These are phyloP conservation scores for Yamadazyma aaseri DNA, from an alignment of 1,139 yeast genomes.

Conservation along the genomic window DNA sequence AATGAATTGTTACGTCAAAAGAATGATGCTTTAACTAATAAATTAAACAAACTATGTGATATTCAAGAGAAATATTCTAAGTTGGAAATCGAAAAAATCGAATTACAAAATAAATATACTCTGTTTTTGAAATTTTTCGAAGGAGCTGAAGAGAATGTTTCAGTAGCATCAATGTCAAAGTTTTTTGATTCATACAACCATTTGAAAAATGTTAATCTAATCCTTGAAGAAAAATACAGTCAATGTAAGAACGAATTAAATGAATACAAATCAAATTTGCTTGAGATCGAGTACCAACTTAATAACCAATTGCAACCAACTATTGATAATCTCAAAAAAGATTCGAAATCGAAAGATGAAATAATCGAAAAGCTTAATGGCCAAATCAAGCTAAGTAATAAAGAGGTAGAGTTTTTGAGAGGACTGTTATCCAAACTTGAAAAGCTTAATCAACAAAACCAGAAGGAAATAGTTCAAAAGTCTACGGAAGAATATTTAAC, in stretches of 20 bases:
- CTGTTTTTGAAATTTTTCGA: constrained; percentile 29
- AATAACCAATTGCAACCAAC: constrained; percentile 17
- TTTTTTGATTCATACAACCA: constrained; percentile 35
- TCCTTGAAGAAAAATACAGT: constrained; percentile 38
- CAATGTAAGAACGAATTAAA: constrained; percentile 23
- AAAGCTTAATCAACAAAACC: constrained; percentile 21
- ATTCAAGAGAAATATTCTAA: constrained; percentile 49
- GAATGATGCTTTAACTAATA: constrained; percentile 30
- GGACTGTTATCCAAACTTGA: constrained; percentile 39
- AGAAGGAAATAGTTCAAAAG: constrained; percentile 21
- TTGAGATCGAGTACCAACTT: constrained; percentile 15
- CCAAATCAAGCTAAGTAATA: constrained; percentile 52
- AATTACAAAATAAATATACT: constrained; percentile 42
- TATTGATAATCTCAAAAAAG: constrained; percentile 16
- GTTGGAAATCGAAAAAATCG: constrained; percentile 52
- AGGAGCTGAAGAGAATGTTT: constrained; percentile 21
- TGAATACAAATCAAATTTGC: constrained; percentile 13
- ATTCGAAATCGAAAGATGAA: constrained; percentile 28
- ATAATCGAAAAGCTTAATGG: constrained; percentile 47
- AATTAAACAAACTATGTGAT: constrained; percentile 40
- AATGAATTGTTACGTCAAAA: constrained; percentile 40
- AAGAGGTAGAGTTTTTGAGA: constrained; percentile 61
- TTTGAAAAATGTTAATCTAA: constrained; percentile 37
- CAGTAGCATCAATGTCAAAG: constrained; percentile 18
- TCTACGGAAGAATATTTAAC: constrained; percentile 36